A percentile compares a stretch with the other conserved stretches of the same genome.
These are phyloP conservation scores for Cyclotella baltica DNA, from an alignment of 108 stramenopile species.

Conservation along the genomic window DNA sequence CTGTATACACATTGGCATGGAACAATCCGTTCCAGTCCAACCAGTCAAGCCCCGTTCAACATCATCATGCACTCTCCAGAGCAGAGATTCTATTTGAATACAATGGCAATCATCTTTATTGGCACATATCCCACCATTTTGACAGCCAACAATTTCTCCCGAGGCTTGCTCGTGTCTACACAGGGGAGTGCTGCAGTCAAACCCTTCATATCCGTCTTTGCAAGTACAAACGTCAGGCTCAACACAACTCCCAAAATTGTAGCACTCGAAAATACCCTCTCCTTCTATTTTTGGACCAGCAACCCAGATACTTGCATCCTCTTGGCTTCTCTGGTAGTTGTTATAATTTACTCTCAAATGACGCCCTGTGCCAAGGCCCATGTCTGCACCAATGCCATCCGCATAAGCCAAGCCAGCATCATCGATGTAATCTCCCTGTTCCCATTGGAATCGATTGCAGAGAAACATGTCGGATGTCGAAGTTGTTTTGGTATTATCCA, in stretches of 20 bases:
- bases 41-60: slow-evolving; percentile 75
- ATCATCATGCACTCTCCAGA: slow-evolving; percentile 62
- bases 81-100: slow-evolving; percentile 50
- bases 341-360: slow-evolving; percentile 79
- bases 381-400: slow-evolving; percentile 40
- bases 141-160: slow-evolving; percentile 63
- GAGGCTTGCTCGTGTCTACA: slow-evolving; percentile 74
- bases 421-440: slow-evolving; percentile 82
- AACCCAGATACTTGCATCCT: slow-evolving; percentile 52
- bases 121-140: slow-evolving; percentile 75
- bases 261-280: slow-evolving; percentile 85
- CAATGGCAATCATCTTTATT: slow-evolving; percentile 80
- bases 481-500: slow-evolving; percentile 26
- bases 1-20: slow-evolving; percentile 85
- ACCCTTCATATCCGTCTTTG: slow-evolving; percentile 80
- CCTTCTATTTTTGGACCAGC: slow-evolving; percentile 57
- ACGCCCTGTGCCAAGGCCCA: slow-evolving; percentile 54
- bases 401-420: slow-evolving; percentile 55
- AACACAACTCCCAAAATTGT: slow-evolving; percentile 70
- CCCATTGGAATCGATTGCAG: slow-evolving; percentile 73
- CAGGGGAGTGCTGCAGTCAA: slow-evolving; percentile 79
- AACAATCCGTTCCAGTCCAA: slow-evolving; percentile 83
- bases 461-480: slow-evolving; percentile 63
- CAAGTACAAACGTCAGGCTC: slow-evolving; percentile 84
- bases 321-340: slow-evolving; percentile 60